These are phyloP conservation scores for Seiridium cupressi DNA, from an alignment of 2,329 filamentous ascomycete species.

Conservation along the genomic window DNA sequence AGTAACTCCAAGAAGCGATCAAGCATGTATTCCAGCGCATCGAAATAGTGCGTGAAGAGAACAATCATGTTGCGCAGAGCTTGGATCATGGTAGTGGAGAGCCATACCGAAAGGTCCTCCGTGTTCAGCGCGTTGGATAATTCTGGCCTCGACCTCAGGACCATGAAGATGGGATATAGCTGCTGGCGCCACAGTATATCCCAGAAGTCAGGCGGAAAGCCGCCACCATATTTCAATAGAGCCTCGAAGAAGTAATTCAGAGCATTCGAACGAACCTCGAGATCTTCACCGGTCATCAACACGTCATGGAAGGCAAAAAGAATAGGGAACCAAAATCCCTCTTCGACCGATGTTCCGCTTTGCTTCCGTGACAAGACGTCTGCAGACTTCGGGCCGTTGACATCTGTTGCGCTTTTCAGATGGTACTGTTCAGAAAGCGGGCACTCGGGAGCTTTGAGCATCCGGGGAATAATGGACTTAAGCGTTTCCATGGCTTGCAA, in stretches of 20 bases:
- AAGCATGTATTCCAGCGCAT: slow-evolving; percentile 94
- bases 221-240: slow-evolving; percentile 82
- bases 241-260: slow-evolving; percentile 97
- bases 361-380: slow-evolving; percentile 52
- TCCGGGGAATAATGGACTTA: slow-evolving; percentile 89
- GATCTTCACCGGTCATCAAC: slow-evolving; percentile 96
- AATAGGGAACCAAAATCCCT: slow-evolving; percentile 98
- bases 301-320: slow-evolving; percentile 98
- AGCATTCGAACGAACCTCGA: slow-evolving; percentile 89
- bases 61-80: slow-evolving; percentile 97
- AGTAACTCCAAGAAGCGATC: slow-evolving; percentile 94
- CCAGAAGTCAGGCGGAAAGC: slow-evolving; percentile 95
- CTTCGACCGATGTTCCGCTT: slow-evolving; percentile 84
- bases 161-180: slow-evolving; percentile 97
- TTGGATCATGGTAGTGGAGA: slow-evolving; percentile 99
- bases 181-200: slow-evolving; percentile 97
- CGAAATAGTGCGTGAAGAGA: slow-evolving; percentile 98
- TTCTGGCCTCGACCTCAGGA: slow-evolving; percentile 91
- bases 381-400: slow-evolving; percentile 36
- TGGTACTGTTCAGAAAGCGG: slow-evolving; percentile 70
- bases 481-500: slow-evolving; percentile 92
- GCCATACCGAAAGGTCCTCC: slow-evolving; percentile 96
- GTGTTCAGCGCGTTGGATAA: slow-evolving; percentile 95
- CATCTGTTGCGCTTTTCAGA: slow-evolving; percentile 29
- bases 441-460: slow-evolving; percentile 95